Conservation (phyloP, 768 basidiomycete species). For the Hydnomerulius pinastri region DNA sequence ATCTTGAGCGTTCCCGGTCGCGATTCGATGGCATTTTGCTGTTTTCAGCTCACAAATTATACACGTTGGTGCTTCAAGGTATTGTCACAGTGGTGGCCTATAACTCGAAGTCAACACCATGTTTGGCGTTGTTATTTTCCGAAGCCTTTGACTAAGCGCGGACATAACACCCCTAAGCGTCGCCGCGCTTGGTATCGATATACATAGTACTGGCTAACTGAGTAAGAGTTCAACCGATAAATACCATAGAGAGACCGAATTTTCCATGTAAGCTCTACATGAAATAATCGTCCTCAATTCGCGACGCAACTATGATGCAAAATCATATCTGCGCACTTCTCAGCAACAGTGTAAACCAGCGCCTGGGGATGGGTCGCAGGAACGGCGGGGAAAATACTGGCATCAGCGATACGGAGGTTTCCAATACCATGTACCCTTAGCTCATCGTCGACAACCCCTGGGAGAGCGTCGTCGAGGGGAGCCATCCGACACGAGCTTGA, state of each 20-base stretch:
- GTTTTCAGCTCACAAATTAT: neutral
- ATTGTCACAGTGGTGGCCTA: too few species aligned
- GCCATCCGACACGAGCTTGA: conserved; percentile 41
- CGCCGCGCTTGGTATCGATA: neutral
- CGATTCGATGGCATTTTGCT: conserved; percentile 17
- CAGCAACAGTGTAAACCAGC: conserved; percentile 35
- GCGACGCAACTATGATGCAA: too few species aligned
- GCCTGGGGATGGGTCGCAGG: conserved; percentile 36
- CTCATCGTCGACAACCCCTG: conserved; percentile 49
- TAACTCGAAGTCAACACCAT: too few species aligned
- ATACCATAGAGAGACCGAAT: too few species aligned
- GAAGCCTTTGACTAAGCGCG: neutral
- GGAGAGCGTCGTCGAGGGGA: conserved; percentile 7
- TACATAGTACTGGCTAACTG: too few species aligned
- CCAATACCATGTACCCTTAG: conserved; percentile 46
- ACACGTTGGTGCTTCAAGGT: too few species aligned
- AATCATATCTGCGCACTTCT: conserved; percentile 41
- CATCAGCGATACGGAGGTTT: conserved; percentile 44
- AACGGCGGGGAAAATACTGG: conserved; percentile 33
- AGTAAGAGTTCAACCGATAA: too few species aligned
- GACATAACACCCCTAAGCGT: neutral
- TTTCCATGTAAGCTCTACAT: too few species aligned
- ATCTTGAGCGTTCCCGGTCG: conserved; percentile 37
- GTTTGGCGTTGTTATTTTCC: conserved; percentile 12
- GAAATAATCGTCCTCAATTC: too few species aligned